Conservation (phyloP, 495 filamentous ascomycete species). For the Talaromyces stipitatus region DNA sequence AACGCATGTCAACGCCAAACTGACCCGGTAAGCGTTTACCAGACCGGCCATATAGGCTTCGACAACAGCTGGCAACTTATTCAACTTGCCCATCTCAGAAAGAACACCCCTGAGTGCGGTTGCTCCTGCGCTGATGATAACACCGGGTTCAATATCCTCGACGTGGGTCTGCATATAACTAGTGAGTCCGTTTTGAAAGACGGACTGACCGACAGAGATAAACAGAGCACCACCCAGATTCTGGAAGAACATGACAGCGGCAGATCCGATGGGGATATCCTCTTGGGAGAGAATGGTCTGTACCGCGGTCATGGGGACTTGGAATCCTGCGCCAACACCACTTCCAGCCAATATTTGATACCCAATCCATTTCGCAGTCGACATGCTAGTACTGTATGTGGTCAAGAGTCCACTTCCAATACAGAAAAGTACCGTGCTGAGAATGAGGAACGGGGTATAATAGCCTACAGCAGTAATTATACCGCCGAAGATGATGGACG, state of each 20-base stretch:
- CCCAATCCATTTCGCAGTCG: constrained; percentile 45
- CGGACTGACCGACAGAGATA: constrained; percentile 64
- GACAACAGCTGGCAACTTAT: constrained; percentile 19
- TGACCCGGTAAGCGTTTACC: constrained; percentile 19
- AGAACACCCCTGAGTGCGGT: constrained; percentile 47
- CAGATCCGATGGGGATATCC: constrained; percentile 50
- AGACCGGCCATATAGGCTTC: constrained; percentile 23
- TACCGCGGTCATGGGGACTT: constrained; percentile 30
- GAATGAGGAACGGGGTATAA: constrained; percentile 61
- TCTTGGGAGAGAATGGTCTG: constrained; percentile 17
- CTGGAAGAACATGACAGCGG: constrained; percentile 31
- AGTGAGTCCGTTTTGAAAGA: constrained; percentile 66
- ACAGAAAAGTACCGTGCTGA: constrained; percentile 40
- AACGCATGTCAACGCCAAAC: constrained; percentile 18
- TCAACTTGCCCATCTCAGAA: constrained; percentile 14
- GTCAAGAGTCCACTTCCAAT: constrained; percentile 61
- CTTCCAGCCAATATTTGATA: constrained; percentile 51
- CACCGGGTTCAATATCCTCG: constrained; percentile 25
- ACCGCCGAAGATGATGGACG: constrained; percentile 33
- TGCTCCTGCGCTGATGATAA: constrained; percentile 50
- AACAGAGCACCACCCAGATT: constrained; percentile 58
- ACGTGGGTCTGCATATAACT: constrained; percentile 34
- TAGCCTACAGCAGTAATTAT: constrained; percentile 55
- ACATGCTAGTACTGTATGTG: constrained; percentile 40
- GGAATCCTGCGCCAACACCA: constrained; percentile 42